These are phyloP conservation scores for Pisolithus tinctorius DNA, from an alignment of 768 basidiomycete genomes.

Conservation along the genomic window DNA sequence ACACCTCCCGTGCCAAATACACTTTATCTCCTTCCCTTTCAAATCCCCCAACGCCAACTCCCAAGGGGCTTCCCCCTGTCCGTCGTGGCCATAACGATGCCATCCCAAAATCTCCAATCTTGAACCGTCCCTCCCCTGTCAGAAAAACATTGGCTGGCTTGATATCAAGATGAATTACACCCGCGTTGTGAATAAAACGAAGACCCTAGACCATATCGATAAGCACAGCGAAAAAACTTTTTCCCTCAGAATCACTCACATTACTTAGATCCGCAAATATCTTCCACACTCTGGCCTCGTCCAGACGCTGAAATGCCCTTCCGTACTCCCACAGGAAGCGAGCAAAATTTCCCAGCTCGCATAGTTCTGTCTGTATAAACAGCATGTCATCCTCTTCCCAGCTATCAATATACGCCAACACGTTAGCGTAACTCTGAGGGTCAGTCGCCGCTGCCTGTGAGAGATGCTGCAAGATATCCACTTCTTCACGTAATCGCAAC, in stretches of 20 bases:
- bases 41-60: conserved; percentile 42
- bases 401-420: conserved; percentile 84
- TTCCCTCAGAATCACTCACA: conserved; percentile 41
- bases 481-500: conserved; percentile 87
- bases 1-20: conserved; percentile 93
- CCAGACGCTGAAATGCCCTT: conserved; percentile 71
- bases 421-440: conserved; percentile 55
- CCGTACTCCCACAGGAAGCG: conserved; percentile 92
- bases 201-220: conserved; percentile 52
- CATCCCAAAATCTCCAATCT: conserved; percentile 98
- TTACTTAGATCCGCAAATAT: conserved; percentile 84
- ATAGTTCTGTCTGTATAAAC: conserved; percentile 92
- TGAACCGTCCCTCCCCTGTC: conserved; percentile 79
- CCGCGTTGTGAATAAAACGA: conserved; percentile 80
- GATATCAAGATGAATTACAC: conserved; percentile 91
- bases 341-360: conserved; percentile 86
- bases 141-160: conserved; percentile 98
- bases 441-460: conserved; percentile 27
- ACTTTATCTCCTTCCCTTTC: conserved; percentile 97
- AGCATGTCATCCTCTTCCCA: conserved; percentile 91
- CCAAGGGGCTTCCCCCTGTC: conserved; percentile 29
- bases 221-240: not conserved
- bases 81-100: conserved; percentile 87
- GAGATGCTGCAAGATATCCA: conserved; percentile 83
- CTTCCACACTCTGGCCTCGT: conserved; percentile 96